phyloP scores from a whole-genome alignment of 2,329 filamentous ascomycete species.

The Elsinoe fawcettii region DNA sequence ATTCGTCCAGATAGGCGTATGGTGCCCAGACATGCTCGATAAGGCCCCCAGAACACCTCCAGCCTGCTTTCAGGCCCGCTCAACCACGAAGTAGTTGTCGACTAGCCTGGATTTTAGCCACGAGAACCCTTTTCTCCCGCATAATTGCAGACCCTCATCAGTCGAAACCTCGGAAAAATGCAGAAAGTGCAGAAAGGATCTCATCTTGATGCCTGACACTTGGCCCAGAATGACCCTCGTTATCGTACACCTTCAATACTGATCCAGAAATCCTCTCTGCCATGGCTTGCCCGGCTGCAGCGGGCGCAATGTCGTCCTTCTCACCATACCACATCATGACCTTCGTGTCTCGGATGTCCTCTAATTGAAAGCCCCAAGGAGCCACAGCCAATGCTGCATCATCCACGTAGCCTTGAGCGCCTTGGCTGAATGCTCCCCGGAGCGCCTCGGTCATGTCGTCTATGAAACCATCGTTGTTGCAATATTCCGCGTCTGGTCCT shows the following conservation, averaged over 20 bases:
- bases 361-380: neutral
- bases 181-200: neutral
- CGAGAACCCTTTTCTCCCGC: too few species aligned
- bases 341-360: conserved; percentile 98
- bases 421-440: too few species aligned
- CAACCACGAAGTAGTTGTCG: neutral
- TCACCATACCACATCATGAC: conserved; percentile 57
- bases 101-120: neutral
- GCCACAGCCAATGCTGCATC: neutral
- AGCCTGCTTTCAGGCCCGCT: neutral
- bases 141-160: too few species aligned
- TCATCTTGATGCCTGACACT: neutral
- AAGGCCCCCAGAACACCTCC: neutral
- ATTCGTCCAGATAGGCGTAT: too few species aligned
- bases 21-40: too few species aligned
- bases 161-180: too few species aligned
- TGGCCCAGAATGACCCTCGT: neutral
- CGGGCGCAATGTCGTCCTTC: neutral
- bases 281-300: neutral
- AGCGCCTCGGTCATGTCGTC: too few species aligned
- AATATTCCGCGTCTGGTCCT: too few species aligned
- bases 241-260: neutral
- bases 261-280: neutral
- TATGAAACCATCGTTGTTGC: too few species aligned
- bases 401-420: neutral